Percentiles rank a stretch among this genome's conserved stretches.
Conservation (phyloP, 2,329 filamentous ascomycete genomes). For the Plenodomus lindquistii region DNA sequence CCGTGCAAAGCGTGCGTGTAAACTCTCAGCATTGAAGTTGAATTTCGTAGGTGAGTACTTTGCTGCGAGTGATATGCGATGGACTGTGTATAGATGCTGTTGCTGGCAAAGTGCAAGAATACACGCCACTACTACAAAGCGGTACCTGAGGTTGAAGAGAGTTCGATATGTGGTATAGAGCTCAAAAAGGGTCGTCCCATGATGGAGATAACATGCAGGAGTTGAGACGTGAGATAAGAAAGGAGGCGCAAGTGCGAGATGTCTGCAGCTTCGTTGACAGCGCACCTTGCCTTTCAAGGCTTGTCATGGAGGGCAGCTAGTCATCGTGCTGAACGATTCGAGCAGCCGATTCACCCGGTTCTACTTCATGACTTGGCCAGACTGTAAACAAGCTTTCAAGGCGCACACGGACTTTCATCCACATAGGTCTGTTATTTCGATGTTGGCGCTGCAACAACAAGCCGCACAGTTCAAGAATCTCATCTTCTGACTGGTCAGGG, state of each 20-base stretch:
- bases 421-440: not conserved
- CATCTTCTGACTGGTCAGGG: not conserved
- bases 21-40: not conserved
- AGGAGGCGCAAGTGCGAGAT: not conserved
- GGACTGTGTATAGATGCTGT: slow-evolving; percentile 20
- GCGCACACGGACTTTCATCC: not conserved
- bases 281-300: not conserved
- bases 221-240: not conserved
- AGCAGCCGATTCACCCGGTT: not conserved
- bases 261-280: not conserved
- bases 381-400: not conserved
- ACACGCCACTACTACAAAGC: slow-evolving; percentile 16
- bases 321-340: not conserved
- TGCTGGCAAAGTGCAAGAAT: slow-evolving; percentile 21
- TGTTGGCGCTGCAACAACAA: not conserved
- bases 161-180: slow-evolving; percentile 9
- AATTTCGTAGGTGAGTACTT: slow-evolving; percentile 29
- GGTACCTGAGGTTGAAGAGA: slow-evolving; percentile 9
- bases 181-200: slow-evolving; percentile 12
- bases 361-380: not conserved
- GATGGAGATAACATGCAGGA: not conserved
- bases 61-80: slow-evolving; percentile 19
- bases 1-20: slow-evolving; percentile 1
- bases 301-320: not conserved
- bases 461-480: too few relatives aligned